Evolutionary conservation across 257 asterid genomes (phyloP).

Genomic region (Handroanthus guayacan): DNA sequence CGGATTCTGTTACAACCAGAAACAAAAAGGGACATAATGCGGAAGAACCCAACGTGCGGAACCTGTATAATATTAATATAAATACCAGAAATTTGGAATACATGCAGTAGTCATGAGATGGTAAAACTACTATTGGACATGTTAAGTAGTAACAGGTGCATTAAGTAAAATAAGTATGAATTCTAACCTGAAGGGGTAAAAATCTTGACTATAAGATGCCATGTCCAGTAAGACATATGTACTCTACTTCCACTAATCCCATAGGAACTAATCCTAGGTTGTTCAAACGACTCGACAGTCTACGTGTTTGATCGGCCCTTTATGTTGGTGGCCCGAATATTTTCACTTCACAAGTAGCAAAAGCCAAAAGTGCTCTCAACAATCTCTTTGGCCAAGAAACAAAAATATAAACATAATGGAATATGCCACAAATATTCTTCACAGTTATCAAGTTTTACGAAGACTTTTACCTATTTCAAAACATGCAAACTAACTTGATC

Average conservation of each 20-base stretch:
- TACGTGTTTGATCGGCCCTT: not conserved
- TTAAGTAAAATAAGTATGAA: not conserved
- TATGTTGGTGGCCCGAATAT: not conserved
- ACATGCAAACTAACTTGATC: not conserved
- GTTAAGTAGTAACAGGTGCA: not conserved
- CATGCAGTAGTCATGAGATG: not conserved
- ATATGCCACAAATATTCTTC: slow-evolving; percentile 45
- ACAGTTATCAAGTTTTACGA: slow-evolving; percentile 26
- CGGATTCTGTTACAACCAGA: not conserved
- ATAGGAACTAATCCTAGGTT: slow-evolving; percentile 2
- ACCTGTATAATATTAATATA: not conserved
- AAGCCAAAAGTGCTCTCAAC: not conserved
- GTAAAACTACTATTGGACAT: not conserved
- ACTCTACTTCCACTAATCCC: slow-evolving; percentile 3
- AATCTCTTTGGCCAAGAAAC: slow-evolving; percentile 21
- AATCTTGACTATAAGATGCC: too few species aligned
- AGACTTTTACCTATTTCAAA: slow-evolving; percentile 25
- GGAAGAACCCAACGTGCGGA: not conserved
- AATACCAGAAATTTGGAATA: not conserved
- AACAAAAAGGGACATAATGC: not conserved
- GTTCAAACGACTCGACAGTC: slow-evolving; percentile 14
- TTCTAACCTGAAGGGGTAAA: not conserved
- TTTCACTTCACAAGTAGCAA: not conserved
- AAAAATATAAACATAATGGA: slow-evolving; percentile 31
- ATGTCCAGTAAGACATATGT: not conserved